These are phyloP conservation scores for Nakazawaea anatomiae DNA, from an alignment of 805 yeast species.

Conservation along the genomic window DNA sequence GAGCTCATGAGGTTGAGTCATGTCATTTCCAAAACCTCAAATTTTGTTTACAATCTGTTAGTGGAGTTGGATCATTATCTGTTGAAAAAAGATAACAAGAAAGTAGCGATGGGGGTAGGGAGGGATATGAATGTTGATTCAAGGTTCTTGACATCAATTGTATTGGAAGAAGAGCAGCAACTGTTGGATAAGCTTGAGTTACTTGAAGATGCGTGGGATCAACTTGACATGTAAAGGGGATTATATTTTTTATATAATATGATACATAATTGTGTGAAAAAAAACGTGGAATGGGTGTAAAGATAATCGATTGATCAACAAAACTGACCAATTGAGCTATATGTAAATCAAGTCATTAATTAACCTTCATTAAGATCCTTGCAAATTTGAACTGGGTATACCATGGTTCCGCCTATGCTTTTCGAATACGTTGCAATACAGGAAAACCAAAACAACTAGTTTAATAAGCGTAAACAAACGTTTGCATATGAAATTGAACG, in stretches of 20 bases:
- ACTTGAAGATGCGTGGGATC: slow-evolving; percentile 7
- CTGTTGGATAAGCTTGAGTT: background rate
- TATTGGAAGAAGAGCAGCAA: background rate
- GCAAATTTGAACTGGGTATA: too few species aligned
- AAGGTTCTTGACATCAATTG: background rate
- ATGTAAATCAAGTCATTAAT: too few species aligned
- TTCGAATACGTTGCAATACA: too few species aligned
- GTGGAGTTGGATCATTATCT: background rate
- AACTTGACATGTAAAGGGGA: background rate
- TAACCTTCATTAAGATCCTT: too few species aligned
- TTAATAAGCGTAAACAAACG: too few species aligned
- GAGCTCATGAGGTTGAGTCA: slow-evolving; percentile 31
- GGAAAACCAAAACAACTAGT: too few species aligned
- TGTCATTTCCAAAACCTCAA: slow-evolving; percentile 21
- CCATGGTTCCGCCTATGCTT: too few species aligned
- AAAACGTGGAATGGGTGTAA: background rate
- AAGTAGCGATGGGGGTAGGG: background rate
- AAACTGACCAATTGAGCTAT: too few species aligned
- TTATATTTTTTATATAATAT: too few species aligned
- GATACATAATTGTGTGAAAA: too few species aligned
- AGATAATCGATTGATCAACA: too few species aligned
- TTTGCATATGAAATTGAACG: too few species aligned
- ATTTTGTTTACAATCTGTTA: background rate
- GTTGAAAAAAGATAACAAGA: background rate
- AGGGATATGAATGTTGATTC: background rate